Evolutionary conservation across 208 protist genomes (phyloP).

Genomic region (Acanthamoeba lugdunensis): DNA sequence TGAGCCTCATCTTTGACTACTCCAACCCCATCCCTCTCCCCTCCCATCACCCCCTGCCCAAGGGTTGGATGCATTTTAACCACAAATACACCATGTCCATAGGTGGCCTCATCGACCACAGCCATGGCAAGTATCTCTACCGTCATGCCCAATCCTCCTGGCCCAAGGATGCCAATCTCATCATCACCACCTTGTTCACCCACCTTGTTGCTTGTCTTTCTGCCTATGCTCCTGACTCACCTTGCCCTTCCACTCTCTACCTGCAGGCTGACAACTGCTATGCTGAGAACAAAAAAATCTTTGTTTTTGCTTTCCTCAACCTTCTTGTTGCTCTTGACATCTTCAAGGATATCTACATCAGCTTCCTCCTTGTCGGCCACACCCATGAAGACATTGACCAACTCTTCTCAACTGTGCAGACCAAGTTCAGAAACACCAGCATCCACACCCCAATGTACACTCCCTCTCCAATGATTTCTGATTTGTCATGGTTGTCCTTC

Average conservation of each 20-base stretch:
- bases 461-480: background rate
- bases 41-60: background rate
- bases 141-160: background rate
- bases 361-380: slow-evolving; percentile 45
- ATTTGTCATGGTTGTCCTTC: background rate
- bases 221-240: background rate
- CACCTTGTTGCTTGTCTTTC: background rate
- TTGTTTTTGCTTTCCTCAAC: background rate
- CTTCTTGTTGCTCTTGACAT: background rate
- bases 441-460: background rate
- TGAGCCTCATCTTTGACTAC: slow-evolving; percentile 22
- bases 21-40: slow-evolving; percentile 13
- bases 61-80: background rate
- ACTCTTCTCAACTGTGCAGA: background rate
- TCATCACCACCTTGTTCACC: background rate
- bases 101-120: background rate
- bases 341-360: slow-evolving; percentile 19
- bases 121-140: background rate
- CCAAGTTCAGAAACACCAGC: background rate
- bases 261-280: slow-evolving; percentile 23
- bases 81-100: background rate
- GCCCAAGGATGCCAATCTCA: slow-evolving; percentile 20
- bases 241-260: background rate
- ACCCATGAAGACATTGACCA: slow-evolving; percentile 63
- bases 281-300: slow-evolving; percentile 37